Evolutionary conservation across 129 eudicot species (phyloP), one percentile per base, ranked within the genome.

Genomic region (Escallonia herrerae): DNA sequence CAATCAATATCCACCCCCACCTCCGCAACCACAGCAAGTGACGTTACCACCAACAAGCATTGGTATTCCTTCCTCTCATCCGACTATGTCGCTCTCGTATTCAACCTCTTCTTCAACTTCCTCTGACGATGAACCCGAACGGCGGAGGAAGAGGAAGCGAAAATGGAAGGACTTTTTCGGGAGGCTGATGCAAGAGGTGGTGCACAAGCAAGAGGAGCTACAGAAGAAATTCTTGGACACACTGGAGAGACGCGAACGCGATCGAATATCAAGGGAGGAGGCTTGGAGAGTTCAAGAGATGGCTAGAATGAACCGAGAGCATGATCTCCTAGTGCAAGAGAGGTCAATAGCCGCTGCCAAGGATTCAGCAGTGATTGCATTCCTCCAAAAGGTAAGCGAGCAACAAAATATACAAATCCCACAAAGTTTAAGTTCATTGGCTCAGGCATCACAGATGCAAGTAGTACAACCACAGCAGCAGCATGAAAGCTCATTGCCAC

Each of bases 231-330:
- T 91, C 58, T 56, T 91, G 38, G 96, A 87, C 0, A 69, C 90
- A 11, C 64, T 87, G 65, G 97, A 91, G 70, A 83, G 78, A 55
- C 79, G 97, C 0, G 97, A 91, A 58, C 75, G 87, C 2, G 96
- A 87, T 41, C 71, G 97, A 63, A 70, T 71, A 70, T 78, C 70
- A 2, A 74, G 96, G 49, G 96, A 91, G 60, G 97, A 91, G 41
- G 88, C 88, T 2, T 91, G 95, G 97, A 72, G 95, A 72, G 75
- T 65, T 13, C 90, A 87, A 46, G 97, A 91, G 52, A 81, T 85
- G 71, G 79, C 83, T 12, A 80, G 84, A 14, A 68, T 87, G 75
- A 83, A 81, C 60, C 82, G 84, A 1, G 97, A 91, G 60, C 90
- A 77, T 8, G 95, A 91, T 3, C 79, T 79, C 7, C 68, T 91